Evolutionary conservation across 805 yeast genomes (phyloP).

Genomic region (Metschnikowia peoriensis): DNA sequence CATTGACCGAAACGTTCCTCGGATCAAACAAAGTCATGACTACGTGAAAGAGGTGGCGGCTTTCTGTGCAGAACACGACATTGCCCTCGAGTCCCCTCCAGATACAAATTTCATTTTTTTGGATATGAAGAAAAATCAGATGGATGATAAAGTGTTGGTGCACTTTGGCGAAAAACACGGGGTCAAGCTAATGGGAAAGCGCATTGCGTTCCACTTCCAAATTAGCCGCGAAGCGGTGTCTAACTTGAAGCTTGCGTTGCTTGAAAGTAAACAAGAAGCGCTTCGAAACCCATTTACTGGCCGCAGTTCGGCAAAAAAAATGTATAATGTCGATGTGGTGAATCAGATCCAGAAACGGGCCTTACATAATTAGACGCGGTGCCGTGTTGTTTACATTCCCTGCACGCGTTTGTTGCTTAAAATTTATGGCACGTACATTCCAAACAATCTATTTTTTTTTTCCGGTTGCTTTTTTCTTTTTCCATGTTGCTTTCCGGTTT

Average conservation of each 20-base stretch:
- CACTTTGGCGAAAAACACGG: conserved; percentile 57
- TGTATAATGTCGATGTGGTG: conserved; percentile 11
- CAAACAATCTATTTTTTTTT: background rate
- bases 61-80: conserved; percentile 52
- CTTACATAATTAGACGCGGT: background rate
- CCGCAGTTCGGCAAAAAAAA: background rate
- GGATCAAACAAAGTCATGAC: conserved; percentile 50
- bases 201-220: conserved; percentile 76
- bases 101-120: conserved; percentile 83
- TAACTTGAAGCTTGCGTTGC: conserved; percentile 47
- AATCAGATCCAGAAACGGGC: background rate
- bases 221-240: conserved; percentile 31
- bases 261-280: conserved; percentile 57
- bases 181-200: conserved; percentile 65
- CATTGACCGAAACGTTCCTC: conserved; percentile 66
- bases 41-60: conserved; percentile 52
- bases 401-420: background rate
- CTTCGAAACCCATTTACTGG: conserved; percentile 43
- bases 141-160: conserved; percentile 56
- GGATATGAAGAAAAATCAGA: conserved; percentile 51
- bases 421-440: background rate
- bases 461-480: background rate
- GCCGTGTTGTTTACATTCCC: background rate
- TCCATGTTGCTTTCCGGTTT: background rate
- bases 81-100: conserved; percentile 67